Percentiles rank a stretch among this genome's conserved stretches.
Evolutionary conservation across 2,329 filamentous ascomycete species (phyloP).

Genomic region (Colletotrichum echinochloae): DNA sequence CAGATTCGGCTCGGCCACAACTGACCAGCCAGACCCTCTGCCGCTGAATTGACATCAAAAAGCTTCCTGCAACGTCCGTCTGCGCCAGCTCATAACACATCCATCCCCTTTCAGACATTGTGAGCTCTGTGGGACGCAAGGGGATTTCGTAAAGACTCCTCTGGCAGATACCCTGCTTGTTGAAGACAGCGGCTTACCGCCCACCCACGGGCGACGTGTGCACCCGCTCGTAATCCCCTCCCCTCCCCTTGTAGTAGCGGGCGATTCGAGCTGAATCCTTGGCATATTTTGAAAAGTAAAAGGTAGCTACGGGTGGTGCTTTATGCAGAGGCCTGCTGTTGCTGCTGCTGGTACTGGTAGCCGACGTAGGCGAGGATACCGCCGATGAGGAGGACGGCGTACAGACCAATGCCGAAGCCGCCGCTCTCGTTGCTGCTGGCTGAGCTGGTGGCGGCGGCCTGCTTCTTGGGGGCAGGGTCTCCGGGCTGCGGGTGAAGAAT

Average conservation of each 20-base stretch:
- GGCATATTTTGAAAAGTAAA: neutral
- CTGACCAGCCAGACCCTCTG: conserved; percentile 15
- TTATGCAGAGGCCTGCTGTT: conserved; percentile 51
- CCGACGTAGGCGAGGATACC: conserved; percentile 81
- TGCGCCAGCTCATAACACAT: conserved; percentile 17
- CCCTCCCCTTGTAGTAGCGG: conserved; percentile 2
- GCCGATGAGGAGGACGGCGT: conserved; percentile 83
- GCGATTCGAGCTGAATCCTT: neutral
- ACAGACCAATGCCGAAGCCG: conserved; percentile 81
- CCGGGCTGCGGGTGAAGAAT: conserved; percentile 66
- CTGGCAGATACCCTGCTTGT: conserved; percentile 6
- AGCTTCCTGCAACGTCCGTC: neutral
- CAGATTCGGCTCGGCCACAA: conserved; percentile 16
- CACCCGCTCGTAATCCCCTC: neutral
- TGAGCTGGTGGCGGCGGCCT: conserved; percentile 61
- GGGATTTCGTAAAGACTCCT: neutral
- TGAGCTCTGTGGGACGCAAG: conserved; percentile 6
- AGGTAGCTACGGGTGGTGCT: neutral
- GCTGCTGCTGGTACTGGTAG: conserved; percentile 86
- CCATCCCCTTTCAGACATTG: conserved; percentile 2
- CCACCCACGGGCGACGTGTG: conserved; percentile 12
- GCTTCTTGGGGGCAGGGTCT: conserved; percentile 79
- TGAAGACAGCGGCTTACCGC: neutral
- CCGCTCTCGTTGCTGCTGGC: conserved; percentile 61
- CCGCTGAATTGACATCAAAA: conserved; percentile 20